Base-by-base conservation (phyloP, 164 flowering plant genomes). In the Piper betle region DNA sequence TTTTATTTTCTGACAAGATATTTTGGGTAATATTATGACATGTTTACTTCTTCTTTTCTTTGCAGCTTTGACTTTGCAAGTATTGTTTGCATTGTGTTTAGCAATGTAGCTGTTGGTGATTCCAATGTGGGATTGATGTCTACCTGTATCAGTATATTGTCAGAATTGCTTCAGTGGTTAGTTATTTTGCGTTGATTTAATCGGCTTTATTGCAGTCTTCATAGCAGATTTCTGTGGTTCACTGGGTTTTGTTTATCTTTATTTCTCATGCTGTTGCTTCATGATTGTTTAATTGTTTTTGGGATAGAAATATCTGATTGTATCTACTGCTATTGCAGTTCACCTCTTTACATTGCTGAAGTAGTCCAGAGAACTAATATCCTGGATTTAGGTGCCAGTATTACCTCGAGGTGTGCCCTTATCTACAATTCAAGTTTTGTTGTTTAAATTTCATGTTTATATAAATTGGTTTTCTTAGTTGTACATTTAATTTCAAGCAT, bases 161-260 rank as follows among this genome's bases (percentile, higher is more conserved):
- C 85, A 54, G 79, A 75, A 73, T 74, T 93, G 83, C 65, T 90
- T 64, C 84, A 71, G 65, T 87, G 99, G 99, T 93, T 64, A 55
- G 69, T 39, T 4, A 15, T 64, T 52, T 39, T 5, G 61, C 6
- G 38, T 60, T 52, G 42, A 42, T 18, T 60, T 62, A 7, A 11
- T 55, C 56, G 25, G 39, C 2, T 20, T 37, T 57, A 0, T 17
- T 9, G 9, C 12, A 58, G 38, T 58, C 39, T 37, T 15, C 39
- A 12, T 37, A 8, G 15, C 58, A 1, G 39, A 8, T 20, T 1
- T 15, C 5, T 58, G 39, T 33, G 18, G 41, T 38, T 58, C 60
- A 15, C 6, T 37, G 41, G 13, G 37, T 9, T 12, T n/a, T 5
- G 12, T 54, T 20, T 57, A 50, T 7, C 39, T 18, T 52, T 38